Evolutionary conservation across 1,139 yeast species (phyloP).

Genomic region (Geotrichum reessii): DNA sequence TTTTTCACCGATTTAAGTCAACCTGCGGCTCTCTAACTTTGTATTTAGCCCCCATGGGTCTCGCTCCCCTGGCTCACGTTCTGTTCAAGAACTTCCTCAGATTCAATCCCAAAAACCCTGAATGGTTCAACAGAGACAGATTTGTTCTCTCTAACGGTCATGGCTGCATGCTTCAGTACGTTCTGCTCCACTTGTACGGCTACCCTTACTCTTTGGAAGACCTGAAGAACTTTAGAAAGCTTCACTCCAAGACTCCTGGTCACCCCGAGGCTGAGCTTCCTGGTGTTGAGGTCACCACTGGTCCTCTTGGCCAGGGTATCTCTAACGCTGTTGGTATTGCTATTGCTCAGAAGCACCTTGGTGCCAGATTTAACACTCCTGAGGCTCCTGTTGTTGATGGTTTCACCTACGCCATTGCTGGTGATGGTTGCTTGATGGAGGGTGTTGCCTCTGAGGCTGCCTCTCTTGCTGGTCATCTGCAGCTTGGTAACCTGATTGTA

Average conservation of each 20-base stretch:
- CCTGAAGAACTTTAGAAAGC: conserved; percentile 85
- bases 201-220: conserved; percentile 79
- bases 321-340: conserved; percentile 97
- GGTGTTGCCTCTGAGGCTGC: conserved; percentile 95
- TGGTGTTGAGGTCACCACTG: conserved; percentile 97
- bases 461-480: conserved; percentile 94
- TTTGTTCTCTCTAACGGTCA: conserved; percentile 96
- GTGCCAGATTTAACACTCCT: conserved; percentile 92
- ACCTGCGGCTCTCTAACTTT: background rate
- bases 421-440: conserved; percentile 99
- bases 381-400: conserved; percentile 59
- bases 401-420: conserved; percentile 75
- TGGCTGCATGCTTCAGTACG: conserved; percentile 87
- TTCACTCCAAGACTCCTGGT: conserved; percentile 91
- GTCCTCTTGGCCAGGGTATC: conserved; percentile 99
- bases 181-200: conserved; percentile 81
- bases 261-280: conserved; percentile 83
- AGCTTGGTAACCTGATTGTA: conserved; percentile 89
- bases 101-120: conserved; percentile 85
- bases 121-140: conserved; percentile 93
- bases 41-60: conserved; percentile 72
- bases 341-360: conserved; percentile 86
- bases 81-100: conserved; percentile 68
- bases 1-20: background rate
- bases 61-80: conserved; percentile 83